Evolutionary conservation across 371 early-diverging fungal species (phyloP).

Genomic region (Sanchytrium tribonematis): DNA sequence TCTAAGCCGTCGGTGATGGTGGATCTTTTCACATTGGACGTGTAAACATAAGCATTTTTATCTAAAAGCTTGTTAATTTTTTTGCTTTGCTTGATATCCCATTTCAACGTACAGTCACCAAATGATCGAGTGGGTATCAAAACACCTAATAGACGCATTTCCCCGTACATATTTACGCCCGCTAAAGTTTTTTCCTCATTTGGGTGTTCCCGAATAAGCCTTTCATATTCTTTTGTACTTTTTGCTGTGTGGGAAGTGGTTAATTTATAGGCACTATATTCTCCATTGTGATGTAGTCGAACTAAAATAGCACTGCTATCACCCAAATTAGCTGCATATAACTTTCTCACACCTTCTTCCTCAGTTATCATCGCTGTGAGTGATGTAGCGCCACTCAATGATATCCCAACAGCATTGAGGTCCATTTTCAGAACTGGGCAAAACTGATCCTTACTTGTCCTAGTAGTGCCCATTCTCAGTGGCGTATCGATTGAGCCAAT

Average conservation of each 20-base stretch:
- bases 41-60: not conserved
- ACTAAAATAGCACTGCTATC: not conserved
- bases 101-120: conserved; percentile 14
- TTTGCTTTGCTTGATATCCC: not conserved
- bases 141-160: conserved; percentile 42
- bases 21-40: not conserved
- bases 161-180: not conserved
- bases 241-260: conserved; percentile 35
- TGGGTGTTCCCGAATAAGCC: conserved; percentile 43
- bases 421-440: not conserved
- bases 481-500: not conserved
- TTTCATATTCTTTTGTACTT: conserved; percentile 27
- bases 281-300: not conserved
- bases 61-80: not conserved
- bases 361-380: not conserved
- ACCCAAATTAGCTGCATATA: not conserved
- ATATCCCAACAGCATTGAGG: not conserved
- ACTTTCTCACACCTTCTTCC: not conserved
- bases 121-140: conserved; percentile 45
- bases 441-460: not conserved
- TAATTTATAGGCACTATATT: not conserved
- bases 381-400: not conserved
- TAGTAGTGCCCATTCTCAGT: not conserved
- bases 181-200: conserved; percentile 25
- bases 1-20: conserved; percentile 24